phyloP scores from a whole-genome alignment of 371 early-diverging fungal species.

The Batrachochytrium dendrobatidis region DNA sequence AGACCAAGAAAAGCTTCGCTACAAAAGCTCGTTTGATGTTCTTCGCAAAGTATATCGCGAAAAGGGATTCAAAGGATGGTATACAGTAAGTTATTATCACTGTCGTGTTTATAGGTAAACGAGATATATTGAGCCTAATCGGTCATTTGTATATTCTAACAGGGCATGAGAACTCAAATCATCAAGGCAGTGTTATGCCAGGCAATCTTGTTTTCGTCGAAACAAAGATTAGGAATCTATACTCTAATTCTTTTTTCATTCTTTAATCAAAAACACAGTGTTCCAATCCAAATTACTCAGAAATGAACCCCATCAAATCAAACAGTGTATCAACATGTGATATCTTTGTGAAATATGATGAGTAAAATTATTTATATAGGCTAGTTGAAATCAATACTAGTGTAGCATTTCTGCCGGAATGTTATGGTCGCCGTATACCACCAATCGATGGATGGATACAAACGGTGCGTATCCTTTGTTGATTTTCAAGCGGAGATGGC shows the following conservation, averaged over 20 bases:
- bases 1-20: constrained; percentile 45
- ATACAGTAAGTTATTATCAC: constrained; percentile 57
- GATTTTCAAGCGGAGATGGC: constrained; percentile 10
- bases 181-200: constrained; percentile 93
- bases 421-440: constrained; percentile 1
- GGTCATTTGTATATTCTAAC: not conserved
- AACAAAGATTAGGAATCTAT: constrained; percentile 64
- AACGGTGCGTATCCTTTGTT: constrained; percentile 11
- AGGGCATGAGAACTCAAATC: constrained; percentile 95
- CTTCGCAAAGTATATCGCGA: constrained; percentile 64
- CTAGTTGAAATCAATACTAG: not conserved
- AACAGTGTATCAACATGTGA: too few species aligned
- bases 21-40: constrained; percentile 82
- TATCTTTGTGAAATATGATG: not conserved
- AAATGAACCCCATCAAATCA: not conserved
- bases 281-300: not conserved
- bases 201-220: constrained; percentile 89
- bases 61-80: constrained; percentile 88
- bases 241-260: constrained; percentile 30
- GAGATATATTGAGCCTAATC: constrained; percentile 12
- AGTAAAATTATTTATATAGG: not conserved
- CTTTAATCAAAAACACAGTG: constrained; percentile 4
- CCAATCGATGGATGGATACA: constrained; percentile 9
- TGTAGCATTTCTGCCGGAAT: not conserved
- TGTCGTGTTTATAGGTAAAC: too few species aligned